Evolutionary conservation across 805 yeast species (phyloP).

Genomic region (Candida saitoana): DNA sequence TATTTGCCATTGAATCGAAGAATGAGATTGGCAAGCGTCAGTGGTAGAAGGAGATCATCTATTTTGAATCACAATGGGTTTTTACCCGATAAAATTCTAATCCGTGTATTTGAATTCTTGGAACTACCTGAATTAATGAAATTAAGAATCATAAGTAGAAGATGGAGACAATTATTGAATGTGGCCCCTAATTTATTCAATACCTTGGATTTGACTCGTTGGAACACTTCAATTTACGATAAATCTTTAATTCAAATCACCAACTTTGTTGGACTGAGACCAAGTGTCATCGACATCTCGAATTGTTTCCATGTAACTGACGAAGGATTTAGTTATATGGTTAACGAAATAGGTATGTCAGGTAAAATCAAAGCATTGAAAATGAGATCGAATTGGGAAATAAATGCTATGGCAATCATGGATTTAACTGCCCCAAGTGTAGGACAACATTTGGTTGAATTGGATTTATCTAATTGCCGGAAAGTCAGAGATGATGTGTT

Average conservation of each 20-base stretch:
- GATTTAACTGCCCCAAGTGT: slow-evolving; percentile 65
- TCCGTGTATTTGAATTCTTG: slow-evolving; percentile 50
- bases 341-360: slow-evolving; percentile 64
- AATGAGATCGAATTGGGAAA: slow-evolving; percentile 74
- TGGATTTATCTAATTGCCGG: slow-evolving; percentile 70
- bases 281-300: slow-evolving; percentile 56
- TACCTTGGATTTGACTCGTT: slow-evolving; percentile 54
- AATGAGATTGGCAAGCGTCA: slow-evolving; percentile 42
- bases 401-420: slow-evolving; percentile 78
- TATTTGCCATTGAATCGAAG: slow-evolving; percentile 56
- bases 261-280: slow-evolving; percentile 68
- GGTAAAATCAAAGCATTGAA: slow-evolving; percentile 53
- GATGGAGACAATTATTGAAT: slow-evolving; percentile 65
- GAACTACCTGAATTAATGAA: slow-evolving; percentile 60
- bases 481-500: slow-evolving; percentile 70
- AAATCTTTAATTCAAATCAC: slow-evolving; percentile 53
- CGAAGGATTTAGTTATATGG: slow-evolving; percentile 66
- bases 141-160: slow-evolving; percentile 51
- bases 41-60: slow-evolving; percentile 53
- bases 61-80: slow-evolving; percentile 50
- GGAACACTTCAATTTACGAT: slow-evolving; percentile 61
- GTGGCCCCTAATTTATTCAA: slow-evolving; percentile 52
- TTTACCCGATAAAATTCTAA: slow-evolving; percentile 56
- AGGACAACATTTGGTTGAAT: slow-evolving; percentile 53
- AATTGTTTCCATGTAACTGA: slow-evolving; percentile 77